Base-by-base conservation (phyloP, 1,284 basidiomycete species). In the Fomes fomentarius region DNA sequence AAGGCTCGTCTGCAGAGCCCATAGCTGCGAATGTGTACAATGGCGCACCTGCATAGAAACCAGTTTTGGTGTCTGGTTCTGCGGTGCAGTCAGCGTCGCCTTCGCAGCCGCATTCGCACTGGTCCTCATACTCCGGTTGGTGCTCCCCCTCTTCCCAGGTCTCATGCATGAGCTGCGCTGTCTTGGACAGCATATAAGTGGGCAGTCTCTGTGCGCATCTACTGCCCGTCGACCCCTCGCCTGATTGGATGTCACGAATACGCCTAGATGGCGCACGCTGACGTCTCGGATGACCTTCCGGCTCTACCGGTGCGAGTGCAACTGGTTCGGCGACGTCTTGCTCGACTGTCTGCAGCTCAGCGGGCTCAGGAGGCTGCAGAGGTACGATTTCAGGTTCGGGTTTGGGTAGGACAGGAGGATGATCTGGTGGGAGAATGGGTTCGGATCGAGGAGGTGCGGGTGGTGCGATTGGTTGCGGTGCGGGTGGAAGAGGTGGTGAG, bases 61-160 rank as follows among this genome's bases (percentile, higher is more conserved):
- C 30, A 15, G 43, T 11, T 39, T 50, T 40, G 12, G 25, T 17
- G 12, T 12, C 30, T 11, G 22, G 8, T 12, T 17, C 31, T 9
- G 21, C 24, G 40, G 31, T 14, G 21, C 12, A 38, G 25, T 9
- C 21, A 17, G 11, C 19, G 7, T 26, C 22, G 21, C 10, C 14
- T 15, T 19, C 17, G 34, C 19, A n/a, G 34, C 25, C 35, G 9
- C 10, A 10, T 10, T 19, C 11, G n/a, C 28, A 15, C 17, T 17
- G 26, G 28, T 38, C 70, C 31, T 63, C 62, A 33, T 71, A 52
- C 49, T 74, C 67, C 33, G 68, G 52, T 45, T 72, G 67, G 4
- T 66, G 54, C 28, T 75, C 53, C 15, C 67, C 58, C 50, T 60
- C 58, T 44, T 35, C 49, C 39, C 40, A 35, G 8, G 42, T 33